These are phyloP conservation scores for Colletotrichum nymphaeae DNA, from an alignment of 2,329 filamentous ascomycete species.

Conservation along the genomic window DNA sequence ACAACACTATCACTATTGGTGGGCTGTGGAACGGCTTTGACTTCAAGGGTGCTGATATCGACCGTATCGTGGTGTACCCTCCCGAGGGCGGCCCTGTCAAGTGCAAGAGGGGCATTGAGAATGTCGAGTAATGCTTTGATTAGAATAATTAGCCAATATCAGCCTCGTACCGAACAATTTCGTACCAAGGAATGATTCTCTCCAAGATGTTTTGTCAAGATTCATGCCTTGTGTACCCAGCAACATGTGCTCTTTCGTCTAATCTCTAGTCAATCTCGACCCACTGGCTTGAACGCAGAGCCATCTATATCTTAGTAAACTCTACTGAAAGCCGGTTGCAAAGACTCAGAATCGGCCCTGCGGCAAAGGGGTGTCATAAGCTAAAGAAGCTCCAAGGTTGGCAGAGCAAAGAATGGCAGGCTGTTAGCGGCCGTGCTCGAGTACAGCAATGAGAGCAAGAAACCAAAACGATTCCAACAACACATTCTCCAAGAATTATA, in stretches of 20 bases:
- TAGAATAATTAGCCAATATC: background rate
- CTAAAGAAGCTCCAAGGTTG: no score
- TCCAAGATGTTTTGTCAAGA: background rate
- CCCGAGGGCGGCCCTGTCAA: conserved; percentile 50
- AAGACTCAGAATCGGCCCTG: no score
- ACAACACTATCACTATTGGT: conserved; percentile 67
- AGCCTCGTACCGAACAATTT: background rate
- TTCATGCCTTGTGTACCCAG: background rate
- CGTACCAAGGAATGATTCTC: background rate
- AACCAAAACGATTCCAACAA: no score
- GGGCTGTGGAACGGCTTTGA: conserved; percentile 67
- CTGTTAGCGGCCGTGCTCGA: no score
- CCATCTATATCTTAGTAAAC: no score
- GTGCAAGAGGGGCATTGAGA: background rate
- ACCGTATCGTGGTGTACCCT: conserved; percentile 70
- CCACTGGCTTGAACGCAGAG: no score
- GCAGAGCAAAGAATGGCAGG: no score
- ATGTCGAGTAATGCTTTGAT: background rate
- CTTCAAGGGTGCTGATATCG: conserved; percentile 68
- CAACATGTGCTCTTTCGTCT: background rate
- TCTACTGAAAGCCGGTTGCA: no score
- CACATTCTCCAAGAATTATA: no score
- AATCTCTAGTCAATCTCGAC: no score
- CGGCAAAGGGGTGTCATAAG: no score
- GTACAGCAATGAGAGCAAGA: no score